Evolutionary conservation across 345 rosid species (phyloP), one percentile per base, ranked within the genome.

Genomic region (Citrus mangshanensis): DNA sequence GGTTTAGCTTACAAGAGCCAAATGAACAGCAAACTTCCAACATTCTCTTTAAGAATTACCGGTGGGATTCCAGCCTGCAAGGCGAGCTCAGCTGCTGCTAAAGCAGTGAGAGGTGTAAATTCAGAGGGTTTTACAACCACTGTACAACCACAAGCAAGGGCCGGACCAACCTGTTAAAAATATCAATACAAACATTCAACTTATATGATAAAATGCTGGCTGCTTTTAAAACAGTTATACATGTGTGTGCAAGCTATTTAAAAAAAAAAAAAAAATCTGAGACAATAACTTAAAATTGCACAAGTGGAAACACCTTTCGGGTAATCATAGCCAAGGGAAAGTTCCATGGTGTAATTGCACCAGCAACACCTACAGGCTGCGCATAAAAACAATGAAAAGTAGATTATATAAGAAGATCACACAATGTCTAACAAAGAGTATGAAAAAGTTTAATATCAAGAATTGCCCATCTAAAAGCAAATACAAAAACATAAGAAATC

Each of bases 281-380:
- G 28, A 71, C 10, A 24, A 77, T 61, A 51, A 72, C 49, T 66
- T 62, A 56, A 68, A 65, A 80, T 35, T 63, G 67, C 54, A 79
- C 89, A 74, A 80, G 64, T 68, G 65, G 54, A 78, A 88, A 70
- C 56, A 96, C 99, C 95, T 96, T 96, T 66, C 98, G 88, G 46
- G 99, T 96, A 79, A 96, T 96, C 99, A 96, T 96, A 71, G 99
- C 99, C 84, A 94, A 86, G 40, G 99, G 99, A 81, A 94, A 96
- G 88, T 96, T 96, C 99, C 99, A 96, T 7, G 99, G 99, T 24
- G 95, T 82, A 76, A 96, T 89, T 65, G 97, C 93, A 79, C 98
- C 99, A 84, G 93, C 97, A 86, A 94, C 97, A 86, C 99, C 99
- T 19, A 96, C 79, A 82, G 99, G 97, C 99, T 96, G 93, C 85